Evolutionary conservation across 2,329 filamentous ascomycete species (phyloP).

Genomic region (Dactylellina parvicollis): DNA sequence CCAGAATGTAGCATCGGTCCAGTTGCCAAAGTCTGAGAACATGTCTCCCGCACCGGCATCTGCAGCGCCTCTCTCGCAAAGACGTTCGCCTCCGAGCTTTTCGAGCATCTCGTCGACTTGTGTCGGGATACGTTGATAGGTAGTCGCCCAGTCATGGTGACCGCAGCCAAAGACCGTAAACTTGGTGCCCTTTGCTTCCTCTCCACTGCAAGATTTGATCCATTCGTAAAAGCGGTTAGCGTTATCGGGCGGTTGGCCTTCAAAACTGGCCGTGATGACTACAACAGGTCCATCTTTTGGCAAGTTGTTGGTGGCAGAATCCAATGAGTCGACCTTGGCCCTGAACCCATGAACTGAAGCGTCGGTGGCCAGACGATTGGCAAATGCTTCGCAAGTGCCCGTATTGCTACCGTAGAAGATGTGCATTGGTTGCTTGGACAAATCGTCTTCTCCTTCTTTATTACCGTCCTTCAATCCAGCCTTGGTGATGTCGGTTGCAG

Average conservation of each 20-base stretch:
- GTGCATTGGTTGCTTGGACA: slow-evolving; percentile 66
- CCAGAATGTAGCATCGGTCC: slow-evolving; percentile 72
- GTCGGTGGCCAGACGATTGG: slow-evolving; percentile 71
- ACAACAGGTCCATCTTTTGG: slow-evolving; percentile 69
- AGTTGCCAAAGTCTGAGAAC: slow-evolving; percentile 74
- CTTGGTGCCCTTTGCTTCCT: slow-evolving; percentile 68
- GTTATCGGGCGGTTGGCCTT: slow-evolving; percentile 78
- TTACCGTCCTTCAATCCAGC: slow-evolving; percentile 46
- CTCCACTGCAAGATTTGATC: slow-evolving; percentile 68
- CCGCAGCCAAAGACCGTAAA: slow-evolving; percentile 79
- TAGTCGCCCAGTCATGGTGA: slow-evolving; percentile 67
- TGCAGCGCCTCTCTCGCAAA: slow-evolving; percentile 67
- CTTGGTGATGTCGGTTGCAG: slow-evolving; percentile 27
- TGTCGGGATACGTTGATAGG: slow-evolving; percentile 75
- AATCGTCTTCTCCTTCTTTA: slow-evolving; percentile 34
- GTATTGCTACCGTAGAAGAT: slow-evolving; percentile 79
- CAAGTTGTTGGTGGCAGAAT: slow-evolving; percentile 71
- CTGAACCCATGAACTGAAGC: slow-evolving; percentile 70
- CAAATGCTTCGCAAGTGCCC: slow-evolving; percentile 77
- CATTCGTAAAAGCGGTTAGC: slow-evolving; percentile 75
- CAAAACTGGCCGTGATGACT: slow-evolving; percentile 76
- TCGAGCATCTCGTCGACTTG: slow-evolving; percentile 69
- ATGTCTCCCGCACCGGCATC: slow-evolving; percentile 73
- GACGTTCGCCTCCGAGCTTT: slow-evolving; percentile 65
- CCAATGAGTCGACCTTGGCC: slow-evolving; percentile 69